phyloP scores from a whole-genome alignment of 345 rosid genomes.

The Euphorbia tirucalli region DNA sequence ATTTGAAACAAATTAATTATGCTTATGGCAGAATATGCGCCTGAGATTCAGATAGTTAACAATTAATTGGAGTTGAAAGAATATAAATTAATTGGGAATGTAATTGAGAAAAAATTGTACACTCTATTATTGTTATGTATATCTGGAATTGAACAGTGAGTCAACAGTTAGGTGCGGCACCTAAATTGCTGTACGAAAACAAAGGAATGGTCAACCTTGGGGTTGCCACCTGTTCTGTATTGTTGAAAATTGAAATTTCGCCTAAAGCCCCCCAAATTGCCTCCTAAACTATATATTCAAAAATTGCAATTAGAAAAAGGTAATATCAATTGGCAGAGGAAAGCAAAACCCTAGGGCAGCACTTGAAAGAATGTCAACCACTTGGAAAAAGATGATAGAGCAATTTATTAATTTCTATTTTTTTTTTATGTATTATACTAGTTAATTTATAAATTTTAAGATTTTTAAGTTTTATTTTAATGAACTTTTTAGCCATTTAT shows the following conservation, averaged over 20 bases:
- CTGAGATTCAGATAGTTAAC: not conserved
- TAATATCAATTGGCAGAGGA: too few relatives aligned
- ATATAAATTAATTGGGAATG: not conserved
- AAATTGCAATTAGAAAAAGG: too few relatives aligned
- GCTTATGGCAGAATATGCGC: not conserved
- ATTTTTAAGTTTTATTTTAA: too few relatives aligned
- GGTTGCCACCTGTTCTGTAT: not conserved
- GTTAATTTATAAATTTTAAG: too few relatives aligned
- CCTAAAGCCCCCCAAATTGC: too few relatives aligned
- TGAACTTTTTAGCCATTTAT: too few relatives aligned
- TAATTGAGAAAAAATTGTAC: not conserved
- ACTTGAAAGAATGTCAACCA: too few relatives aligned
- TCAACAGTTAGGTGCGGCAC: conserved; percentile 22
- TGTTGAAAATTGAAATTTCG: not conserved
- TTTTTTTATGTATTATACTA: too few relatives aligned
- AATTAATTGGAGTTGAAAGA: not conserved
- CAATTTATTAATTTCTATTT: too few relatives aligned
- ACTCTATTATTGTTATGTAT: not conserved
- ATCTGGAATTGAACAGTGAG: not conserved
- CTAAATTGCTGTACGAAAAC: not conserved
- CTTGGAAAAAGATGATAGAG: too few relatives aligned
- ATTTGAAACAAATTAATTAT: not conserved
- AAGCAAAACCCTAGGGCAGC: too few relatives aligned
- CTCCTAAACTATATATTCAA: too few relatives aligned
- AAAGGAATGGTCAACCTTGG: conserved; percentile 19